Percentiles rank a stretch among this genome's conserved stretches.
These are phyloP conservation scores for Asterophora lycoperdoides DNA, from an alignment of 768 basidiomycete species.

Conservation along the genomic window DNA sequence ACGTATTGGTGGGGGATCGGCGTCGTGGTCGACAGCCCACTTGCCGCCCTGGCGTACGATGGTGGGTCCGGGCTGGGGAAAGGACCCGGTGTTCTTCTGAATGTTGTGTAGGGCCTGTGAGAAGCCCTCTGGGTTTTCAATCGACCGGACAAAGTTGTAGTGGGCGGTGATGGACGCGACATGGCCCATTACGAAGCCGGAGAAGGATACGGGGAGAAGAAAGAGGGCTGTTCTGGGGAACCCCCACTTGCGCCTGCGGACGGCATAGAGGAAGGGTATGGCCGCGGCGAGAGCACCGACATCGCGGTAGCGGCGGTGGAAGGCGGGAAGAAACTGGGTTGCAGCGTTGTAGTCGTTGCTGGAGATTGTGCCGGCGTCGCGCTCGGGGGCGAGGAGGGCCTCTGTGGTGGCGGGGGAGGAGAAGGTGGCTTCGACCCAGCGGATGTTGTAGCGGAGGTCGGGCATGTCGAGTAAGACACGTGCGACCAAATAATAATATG, in stretches of 20 bases:
- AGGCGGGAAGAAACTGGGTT: slow-evolving; percentile 47
- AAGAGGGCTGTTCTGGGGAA: slow-evolving; percentile 15
- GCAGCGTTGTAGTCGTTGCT: slow-evolving; percentile 55
- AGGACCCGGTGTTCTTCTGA: slow-evolving; percentile 38
- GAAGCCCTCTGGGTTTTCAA: slow-evolving; percentile 39
- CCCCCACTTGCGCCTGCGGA: slow-evolving; percentile 24
- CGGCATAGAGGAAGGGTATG: slow-evolving; percentile 13
- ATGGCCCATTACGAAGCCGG: slow-evolving; percentile 30
- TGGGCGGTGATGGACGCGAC: slow-evolving; percentile 27
- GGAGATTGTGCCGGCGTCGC: slow-evolving; percentile 46
- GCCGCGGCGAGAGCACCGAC: slow-evolving; percentile 8
- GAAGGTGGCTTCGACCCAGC: slow-evolving; percentile 43
- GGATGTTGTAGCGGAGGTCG: slow-evolving; percentile 27
- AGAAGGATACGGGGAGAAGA: slow-evolving; percentile 20
- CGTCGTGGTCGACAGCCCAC: slow-evolving; percentile 12
- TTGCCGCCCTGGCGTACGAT: slow-evolving; percentile 24
- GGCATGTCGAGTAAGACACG: neutral
- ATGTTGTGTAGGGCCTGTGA: slow-evolving; percentile 38
- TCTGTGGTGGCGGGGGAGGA: slow-evolving; percentile 36
- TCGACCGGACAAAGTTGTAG: slow-evolving; percentile 32
- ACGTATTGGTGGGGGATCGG: slow-evolving; percentile 6
- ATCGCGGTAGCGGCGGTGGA: slow-evolving; percentile 34
- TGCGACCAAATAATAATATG: no score
- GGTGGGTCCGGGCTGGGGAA: slow-evolving; percentile 21
- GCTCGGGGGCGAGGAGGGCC: slow-evolving; percentile 48